Percentiles rank a stretch among this genome's conserved stretches.
phyloP scores from a whole-genome alignment of 176 grass and related monocot genomes.

The Phragmites australis region DNA sequence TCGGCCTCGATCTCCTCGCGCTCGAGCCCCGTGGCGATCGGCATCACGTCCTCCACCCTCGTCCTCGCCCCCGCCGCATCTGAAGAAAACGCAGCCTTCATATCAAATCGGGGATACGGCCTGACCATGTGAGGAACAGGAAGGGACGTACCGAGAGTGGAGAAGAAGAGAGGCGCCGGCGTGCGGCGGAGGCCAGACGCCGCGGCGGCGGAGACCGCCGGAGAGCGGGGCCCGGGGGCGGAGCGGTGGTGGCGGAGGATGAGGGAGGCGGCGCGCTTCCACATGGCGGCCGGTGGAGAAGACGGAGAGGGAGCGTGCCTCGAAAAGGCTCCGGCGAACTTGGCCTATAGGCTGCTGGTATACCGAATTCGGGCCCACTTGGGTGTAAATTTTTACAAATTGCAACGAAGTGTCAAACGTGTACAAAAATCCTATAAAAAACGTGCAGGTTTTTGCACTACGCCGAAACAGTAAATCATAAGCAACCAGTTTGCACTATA shows the following conservation, averaged over 20 bases:
- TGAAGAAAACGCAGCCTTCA: not conserved
- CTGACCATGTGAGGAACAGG: not conserved
- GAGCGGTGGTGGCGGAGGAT: conserved; percentile 18
- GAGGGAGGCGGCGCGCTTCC: conserved; percentile 43
- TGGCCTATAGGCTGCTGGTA: not conserved
- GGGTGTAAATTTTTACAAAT: not conserved
- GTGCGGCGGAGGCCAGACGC: not conserved
- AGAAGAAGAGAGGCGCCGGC: conserved; percentile 33
- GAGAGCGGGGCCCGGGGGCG: not conserved
- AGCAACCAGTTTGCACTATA: not conserved
- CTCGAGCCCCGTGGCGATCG: conserved; percentile 68
- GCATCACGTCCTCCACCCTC: conserved; percentile 67
- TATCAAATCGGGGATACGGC: conserved; percentile 17
- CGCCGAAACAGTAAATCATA: not conserved
- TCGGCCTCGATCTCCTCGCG: conserved; percentile 67
- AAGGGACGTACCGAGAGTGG: conserved; percentile 30
- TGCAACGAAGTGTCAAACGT: not conserved
- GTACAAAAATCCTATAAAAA: not conserved
- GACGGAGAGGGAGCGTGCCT: not conserved
- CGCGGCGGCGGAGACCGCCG: not conserved
- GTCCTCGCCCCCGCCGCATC: conserved; percentile 36
- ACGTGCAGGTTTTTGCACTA: not conserved
- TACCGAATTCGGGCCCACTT: not conserved
- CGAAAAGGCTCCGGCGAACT: not conserved
- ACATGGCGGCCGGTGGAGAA: conserved; percentile 39